phyloP scores from a whole-genome alignment of 2,329 filamentous ascomycete species.

The Penicillium freii region DNA sequence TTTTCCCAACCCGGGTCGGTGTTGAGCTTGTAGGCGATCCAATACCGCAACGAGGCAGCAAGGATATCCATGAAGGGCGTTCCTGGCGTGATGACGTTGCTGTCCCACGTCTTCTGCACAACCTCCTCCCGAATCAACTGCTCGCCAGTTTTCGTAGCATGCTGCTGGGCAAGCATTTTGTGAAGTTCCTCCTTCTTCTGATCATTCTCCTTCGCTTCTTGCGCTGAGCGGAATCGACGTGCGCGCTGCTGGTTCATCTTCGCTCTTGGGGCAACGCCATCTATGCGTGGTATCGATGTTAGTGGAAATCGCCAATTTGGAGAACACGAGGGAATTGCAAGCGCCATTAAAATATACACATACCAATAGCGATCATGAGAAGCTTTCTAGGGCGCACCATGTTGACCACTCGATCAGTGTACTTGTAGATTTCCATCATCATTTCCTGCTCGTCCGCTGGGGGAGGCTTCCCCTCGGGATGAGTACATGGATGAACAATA shows the following conservation, averaged over 20 bases:
- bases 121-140: constrained; percentile 60
- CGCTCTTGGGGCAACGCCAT: constrained; percentile 93
- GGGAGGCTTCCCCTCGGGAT: constrained; percentile 88
- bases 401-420: constrained; percentile 97
- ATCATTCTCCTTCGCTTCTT: constrained; percentile 92
- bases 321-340: background rate
- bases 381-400: constrained; percentile 97
- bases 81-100: constrained; percentile 84
- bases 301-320: background rate
- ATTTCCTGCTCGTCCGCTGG: constrained; percentile 96
- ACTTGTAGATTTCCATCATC: constrained; percentile 98
- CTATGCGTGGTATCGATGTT: constrained; percentile 44
- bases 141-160: constrained; percentile 59
- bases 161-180: constrained; percentile 78
- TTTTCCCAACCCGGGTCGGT: constrained; percentile 95
- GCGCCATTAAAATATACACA: constrained; percentile 8
- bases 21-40: constrained; percentile 96
- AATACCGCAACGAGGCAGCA: constrained; percentile 85
- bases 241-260: constrained; percentile 99
- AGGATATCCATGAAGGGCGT: constrained; percentile 99
- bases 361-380: constrained; percentile 94
- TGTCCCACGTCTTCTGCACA: constrained; percentile 89
- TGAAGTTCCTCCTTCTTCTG: constrained; percentile 84
- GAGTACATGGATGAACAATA: constrained; percentile 97
- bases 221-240: constrained; percentile 87